Evolutionary conservation across 2,329 filamentous ascomycete species (phyloP).

Genomic region (Onygenales sp.): DNA sequence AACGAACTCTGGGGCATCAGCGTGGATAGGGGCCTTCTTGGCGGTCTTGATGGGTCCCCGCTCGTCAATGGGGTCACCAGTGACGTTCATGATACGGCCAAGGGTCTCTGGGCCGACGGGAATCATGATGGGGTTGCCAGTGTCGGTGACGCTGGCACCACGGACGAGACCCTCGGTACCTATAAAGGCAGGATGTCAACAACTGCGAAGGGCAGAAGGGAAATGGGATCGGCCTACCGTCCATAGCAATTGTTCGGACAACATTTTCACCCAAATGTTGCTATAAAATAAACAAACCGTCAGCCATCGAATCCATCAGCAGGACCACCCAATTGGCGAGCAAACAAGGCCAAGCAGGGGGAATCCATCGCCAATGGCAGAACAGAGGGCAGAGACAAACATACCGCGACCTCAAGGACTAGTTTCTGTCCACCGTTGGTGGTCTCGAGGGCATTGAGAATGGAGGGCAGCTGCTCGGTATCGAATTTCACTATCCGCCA

Average conservation of each 20-base stretch:
- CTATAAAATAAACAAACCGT: conserved; percentile 39
- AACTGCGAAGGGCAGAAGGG: neutral
- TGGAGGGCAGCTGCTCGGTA: conserved; percentile 80
- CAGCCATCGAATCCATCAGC: conserved; percentile 9
- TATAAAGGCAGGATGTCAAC: conserved; percentile 24
- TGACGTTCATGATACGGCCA: conserved; percentile 99
- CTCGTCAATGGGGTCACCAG: conserved; percentile 99
- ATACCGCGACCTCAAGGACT: conserved; percentile 91
- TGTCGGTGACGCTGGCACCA: conserved; percentile 76
- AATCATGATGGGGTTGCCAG: conserved; percentile 90
- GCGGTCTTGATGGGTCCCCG: conserved; percentile 93
- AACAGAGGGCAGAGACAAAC: conserved; percentile 22
- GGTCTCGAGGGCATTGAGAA: conserved; percentile 94
- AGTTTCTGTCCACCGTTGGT: conserved; percentile 90
- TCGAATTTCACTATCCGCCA: conserved; percentile 79
- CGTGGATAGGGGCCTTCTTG: conserved; percentile 84
- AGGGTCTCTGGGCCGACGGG: conserved; percentile 89
- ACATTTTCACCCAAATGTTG: conserved; percentile 99
- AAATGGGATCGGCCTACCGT: conserved; percentile 55
- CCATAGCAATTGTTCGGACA: conserved; percentile 99
- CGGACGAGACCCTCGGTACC: conserved; percentile 99
- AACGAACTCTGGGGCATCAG: conserved; percentile 81
- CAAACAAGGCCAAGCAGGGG: neutral
- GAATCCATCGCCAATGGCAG: neutral
- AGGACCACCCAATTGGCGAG: conserved; percentile 6